These are phyloP conservation scores for Malus fusca DNA, from an alignment of 306 rosid species.

Conservation along the genomic window DNA sequence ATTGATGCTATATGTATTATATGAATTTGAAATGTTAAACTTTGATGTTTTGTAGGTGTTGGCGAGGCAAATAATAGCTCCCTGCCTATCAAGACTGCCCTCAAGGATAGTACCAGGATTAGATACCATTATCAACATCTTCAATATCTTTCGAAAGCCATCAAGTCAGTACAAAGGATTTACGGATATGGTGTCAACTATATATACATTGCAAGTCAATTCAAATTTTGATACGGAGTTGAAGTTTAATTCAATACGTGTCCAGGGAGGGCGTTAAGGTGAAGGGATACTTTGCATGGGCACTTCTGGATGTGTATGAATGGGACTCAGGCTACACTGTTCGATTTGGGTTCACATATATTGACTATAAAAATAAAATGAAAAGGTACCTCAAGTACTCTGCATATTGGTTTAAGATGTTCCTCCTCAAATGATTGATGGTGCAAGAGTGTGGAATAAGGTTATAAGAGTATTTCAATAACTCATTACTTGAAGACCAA, in stretches of 20 bases:
- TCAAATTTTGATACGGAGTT: neutral
- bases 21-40: neutral
- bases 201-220: neutral
- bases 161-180: constrained; percentile 34
- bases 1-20: too few relatives aligned
- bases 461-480: too few relatives aligned
- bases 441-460: too few relatives aligned
- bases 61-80: constrained; percentile 29
- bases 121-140: constrained; percentile 42
- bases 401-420: constrained; percentile 47
- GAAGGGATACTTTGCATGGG: constrained; percentile 33
- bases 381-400: constrained; percentile 41
- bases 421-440: constrained; percentile 5
- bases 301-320: constrained; percentile 42
- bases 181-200: too few relatives aligned
- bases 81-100: constrained; percentile 21
- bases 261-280: constrained; percentile 33
- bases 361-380: constrained; percentile 32
- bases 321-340: constrained; percentile 52
- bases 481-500: too few relatives aligned
- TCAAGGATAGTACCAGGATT: constrained; percentile 40
- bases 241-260: neutral
- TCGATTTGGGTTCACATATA: constrained; percentile 38
- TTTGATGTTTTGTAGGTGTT: neutral
- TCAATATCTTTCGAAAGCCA: constrained; percentile 31